Percentiles rank a stretch among this genome's conserved stretches.
These are phyloP conservation scores for Tylopilus sp. DNA, from an alignment of 768 basidiomycete genomes.

Conservation along the genomic window DNA sequence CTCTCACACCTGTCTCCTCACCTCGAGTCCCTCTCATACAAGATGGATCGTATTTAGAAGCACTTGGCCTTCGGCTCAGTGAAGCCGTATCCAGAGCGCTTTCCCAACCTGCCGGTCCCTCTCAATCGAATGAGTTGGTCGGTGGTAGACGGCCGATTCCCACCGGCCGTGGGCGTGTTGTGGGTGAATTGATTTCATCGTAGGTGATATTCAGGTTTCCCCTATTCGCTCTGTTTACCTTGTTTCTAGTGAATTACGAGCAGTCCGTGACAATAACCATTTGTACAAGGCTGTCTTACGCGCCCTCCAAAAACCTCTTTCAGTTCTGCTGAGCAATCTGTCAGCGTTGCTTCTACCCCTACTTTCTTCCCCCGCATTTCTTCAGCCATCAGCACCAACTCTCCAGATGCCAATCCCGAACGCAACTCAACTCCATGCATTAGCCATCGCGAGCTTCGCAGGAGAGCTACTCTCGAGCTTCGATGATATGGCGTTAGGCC, in stretches of 20 bases:
- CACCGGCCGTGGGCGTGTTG: slow-evolving; percentile 61
- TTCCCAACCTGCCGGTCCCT: slow-evolving; percentile 57
- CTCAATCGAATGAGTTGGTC: slow-evolving; percentile 49
- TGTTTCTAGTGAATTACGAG: slow-evolving; percentile 59
- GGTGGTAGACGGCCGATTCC: slow-evolving; percentile 71
- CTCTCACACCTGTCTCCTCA: slow-evolving; percentile 34
- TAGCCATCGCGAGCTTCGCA: slow-evolving; percentile 65
- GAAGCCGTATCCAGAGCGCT: slow-evolving; percentile 80
- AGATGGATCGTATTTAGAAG: slow-evolving; percentile 78
- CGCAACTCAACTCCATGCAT: slow-evolving; percentile 66
- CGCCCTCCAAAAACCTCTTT: slow-evolving; percentile 71
- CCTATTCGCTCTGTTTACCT: slow-evolving; percentile 11
- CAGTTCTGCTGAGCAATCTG: slow-evolving; percentile 67
- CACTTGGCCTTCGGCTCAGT: slow-evolving; percentile 71
- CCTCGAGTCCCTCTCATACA: slow-evolving; percentile 52
- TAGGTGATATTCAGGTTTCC: slow-evolving; percentile 37
- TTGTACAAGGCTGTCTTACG: slow-evolving; percentile 68
- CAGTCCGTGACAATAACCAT: slow-evolving; percentile 59
- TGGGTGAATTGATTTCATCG: slow-evolving; percentile 70
- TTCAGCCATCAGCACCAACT: slow-evolving; percentile 47
- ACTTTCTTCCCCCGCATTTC: slow-evolving; percentile 61
- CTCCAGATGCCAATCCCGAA: slow-evolving; percentile 52
- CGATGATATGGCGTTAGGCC: slow-evolving; percentile 60
- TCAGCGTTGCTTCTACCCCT: slow-evolving; percentile 66
- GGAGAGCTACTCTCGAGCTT: slow-evolving; percentile 72